A percentile compares a stretch with the other conserved stretches of the same genome.
These are phyloP conservation scores for Ogataea nonfermentans DNA, from an alignment of 805 yeast genomes.

Conservation along the genomic window DNA sequence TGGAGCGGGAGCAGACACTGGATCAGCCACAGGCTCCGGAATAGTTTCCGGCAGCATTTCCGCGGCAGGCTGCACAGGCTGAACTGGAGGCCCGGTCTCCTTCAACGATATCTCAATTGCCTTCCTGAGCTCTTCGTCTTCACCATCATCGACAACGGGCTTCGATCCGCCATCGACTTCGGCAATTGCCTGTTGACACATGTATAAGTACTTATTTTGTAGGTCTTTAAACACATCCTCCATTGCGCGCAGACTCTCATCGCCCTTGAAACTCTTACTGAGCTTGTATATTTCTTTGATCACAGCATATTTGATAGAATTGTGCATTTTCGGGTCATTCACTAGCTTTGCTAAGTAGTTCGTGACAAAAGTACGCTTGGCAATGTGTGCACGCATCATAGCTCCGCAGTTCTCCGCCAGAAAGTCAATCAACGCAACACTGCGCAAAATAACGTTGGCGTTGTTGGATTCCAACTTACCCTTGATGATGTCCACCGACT, in stretches of 20 bases:
- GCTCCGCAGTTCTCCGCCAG: constrained; percentile 79
- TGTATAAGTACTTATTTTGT: constrained; percentile 39
- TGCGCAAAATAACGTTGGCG: constrained; percentile 64
- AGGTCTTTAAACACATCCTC: constrained; percentile 56
- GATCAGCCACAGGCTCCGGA: constrained; percentile 4
- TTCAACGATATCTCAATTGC: constrained; percentile 72
- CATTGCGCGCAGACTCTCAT: constrained; percentile 75
- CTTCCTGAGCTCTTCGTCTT: constrained; percentile 77
- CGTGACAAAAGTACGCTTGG: constrained; percentile 53
- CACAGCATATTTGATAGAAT: constrained; percentile 61
- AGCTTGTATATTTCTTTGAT: constrained; percentile 70
- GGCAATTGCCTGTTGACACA: constrained; percentile 31
- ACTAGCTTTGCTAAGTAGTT: constrained; percentile 46
- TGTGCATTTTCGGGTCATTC: constrained; percentile 57
- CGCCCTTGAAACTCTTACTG: constrained; percentile 59
- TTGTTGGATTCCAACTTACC: constrained; percentile 49
- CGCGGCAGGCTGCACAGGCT: constrained; percentile 3
- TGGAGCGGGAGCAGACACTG: constrained; percentile 15
- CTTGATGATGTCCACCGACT: constrained; percentile 45
- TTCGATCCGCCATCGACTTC: constrained; percentile 28
- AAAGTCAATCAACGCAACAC: constrained; percentile 54
- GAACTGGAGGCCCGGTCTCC: constrained; percentile 43
- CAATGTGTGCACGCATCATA: constrained; percentile 59
- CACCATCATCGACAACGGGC: constrained; percentile 32
- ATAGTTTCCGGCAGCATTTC: constrained; percentile 1